A percentile compares a stretch with the other conserved stretches of the same genome.
Conservation (phyloP, 805 yeast species). For the Tetrapisispora arboricola region DNA sequence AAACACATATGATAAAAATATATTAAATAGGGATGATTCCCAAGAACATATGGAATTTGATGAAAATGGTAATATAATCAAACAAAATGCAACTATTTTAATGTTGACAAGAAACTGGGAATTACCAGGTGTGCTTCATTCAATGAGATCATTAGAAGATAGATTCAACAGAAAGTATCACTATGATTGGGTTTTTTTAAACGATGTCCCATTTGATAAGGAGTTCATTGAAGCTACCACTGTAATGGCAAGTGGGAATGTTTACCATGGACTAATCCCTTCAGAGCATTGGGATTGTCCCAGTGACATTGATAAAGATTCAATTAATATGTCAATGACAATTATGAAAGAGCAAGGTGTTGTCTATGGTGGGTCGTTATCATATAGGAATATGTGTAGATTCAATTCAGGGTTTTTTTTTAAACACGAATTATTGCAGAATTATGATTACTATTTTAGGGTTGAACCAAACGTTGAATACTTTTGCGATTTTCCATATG, state of each 20-base stretch:
- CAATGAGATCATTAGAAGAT: constrained; percentile 74
- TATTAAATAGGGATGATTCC: constrained; percentile 2
- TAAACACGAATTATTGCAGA: constrained; percentile 56
- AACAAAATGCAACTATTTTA: constrained; percentile 64
- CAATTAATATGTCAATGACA: constrained; percentile 37
- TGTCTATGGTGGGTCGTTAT: constrained; percentile 53
- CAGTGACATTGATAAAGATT: constrained; percentile 48
- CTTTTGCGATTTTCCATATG: constrained; percentile 75
- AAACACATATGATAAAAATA: constrained; percentile 17
- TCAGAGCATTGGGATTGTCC: constrained; percentile 73
- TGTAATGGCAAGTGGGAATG: constrained; percentile 50
- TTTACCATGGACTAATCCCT: constrained; percentile 60
- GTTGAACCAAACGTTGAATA: constrained; percentile 90
- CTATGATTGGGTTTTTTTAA: constrained; percentile 72
- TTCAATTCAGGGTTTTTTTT: constrained; percentile 88
- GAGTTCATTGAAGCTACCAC: constrained; percentile 53
- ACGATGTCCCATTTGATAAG: constrained; percentile 58
- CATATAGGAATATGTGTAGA: constrained; percentile 90
- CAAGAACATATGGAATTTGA: not conserved
- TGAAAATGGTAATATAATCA: not conserved
- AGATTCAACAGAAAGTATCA: constrained; percentile 55
- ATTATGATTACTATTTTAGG: constrained; percentile 87
- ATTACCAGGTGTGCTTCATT: constrained; percentile 55
- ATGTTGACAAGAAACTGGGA: constrained; percentile 85
- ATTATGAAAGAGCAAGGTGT: constrained; percentile 39